Conservation (phyloP, 768 basidiomycete genomes). For the Pisolithus microcarpus region DNA sequence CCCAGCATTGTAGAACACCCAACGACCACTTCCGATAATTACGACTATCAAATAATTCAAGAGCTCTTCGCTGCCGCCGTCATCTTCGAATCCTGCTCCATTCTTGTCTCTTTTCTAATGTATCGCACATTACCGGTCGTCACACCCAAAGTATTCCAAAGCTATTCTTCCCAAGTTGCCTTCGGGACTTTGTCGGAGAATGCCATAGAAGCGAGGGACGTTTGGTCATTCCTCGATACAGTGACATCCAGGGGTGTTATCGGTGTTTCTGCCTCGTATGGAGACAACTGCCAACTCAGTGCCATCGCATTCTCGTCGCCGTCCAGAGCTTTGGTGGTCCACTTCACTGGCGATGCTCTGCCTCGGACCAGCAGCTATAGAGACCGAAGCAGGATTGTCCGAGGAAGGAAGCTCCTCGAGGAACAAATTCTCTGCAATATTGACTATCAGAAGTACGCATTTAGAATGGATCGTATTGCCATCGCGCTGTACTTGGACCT, state of each 20-base stretch:
- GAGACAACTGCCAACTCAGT: slow-evolving; percentile 26
- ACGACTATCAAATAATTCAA: neutral
- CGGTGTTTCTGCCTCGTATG: slow-evolving; percentile 41
- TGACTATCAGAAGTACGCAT: slow-evolving; percentile 29
- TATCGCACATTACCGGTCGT: no score
- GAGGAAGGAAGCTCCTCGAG: slow-evolving; percentile 21
- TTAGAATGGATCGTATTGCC: slow-evolving; percentile 41
- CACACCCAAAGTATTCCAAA: no score
- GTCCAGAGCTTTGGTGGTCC: slow-evolving; percentile 31
- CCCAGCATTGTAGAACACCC: neutral
- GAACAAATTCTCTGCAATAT: slow-evolving; percentile 27
- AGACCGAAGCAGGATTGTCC: slow-evolving; percentile 1
- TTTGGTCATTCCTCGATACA: slow-evolving; percentile 26
- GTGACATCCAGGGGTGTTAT: slow-evolving; percentile 15
- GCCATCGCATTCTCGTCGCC: slow-evolving; percentile 35
- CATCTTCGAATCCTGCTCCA: no score
- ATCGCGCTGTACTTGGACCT: slow-evolving; percentile 35
- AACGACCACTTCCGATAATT: neutral
- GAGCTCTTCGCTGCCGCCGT: neutral
- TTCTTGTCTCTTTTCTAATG: no score
- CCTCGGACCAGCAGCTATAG: no score
- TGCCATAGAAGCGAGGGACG: neutral
- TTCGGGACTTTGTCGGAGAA: slow-evolving; percentile 22
- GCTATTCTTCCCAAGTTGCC: slow-evolving; percentile 16
- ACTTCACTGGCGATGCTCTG: slow-evolving; percentile 8